Evolutionary conservation across 2,329 filamentous ascomycete species (phyloP).

Genomic region (Talaromyces sp.): DNA sequence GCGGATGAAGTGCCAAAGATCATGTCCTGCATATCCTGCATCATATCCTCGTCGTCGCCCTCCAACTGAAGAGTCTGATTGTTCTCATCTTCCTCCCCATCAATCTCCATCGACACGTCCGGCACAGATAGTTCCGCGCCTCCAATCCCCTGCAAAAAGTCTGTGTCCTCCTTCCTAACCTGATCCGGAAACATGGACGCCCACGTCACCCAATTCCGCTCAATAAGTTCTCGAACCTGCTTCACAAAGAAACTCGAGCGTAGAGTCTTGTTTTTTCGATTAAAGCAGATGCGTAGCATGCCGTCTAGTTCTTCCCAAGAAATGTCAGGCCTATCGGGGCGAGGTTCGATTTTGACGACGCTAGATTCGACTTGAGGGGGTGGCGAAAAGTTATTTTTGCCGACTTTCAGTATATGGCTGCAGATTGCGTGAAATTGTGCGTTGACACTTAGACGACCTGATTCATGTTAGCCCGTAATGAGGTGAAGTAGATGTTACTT

Average conservation of each 20-base stretch:
- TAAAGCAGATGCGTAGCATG: constrained; percentile 75
- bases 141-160: constrained; percentile 30
- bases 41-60: constrained; percentile 59
- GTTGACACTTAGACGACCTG: constrained; percentile 74
- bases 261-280: constrained; percentile 86
- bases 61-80: not conserved
- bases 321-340: constrained; percentile 79
- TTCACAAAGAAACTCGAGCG: constrained; percentile 75
- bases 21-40: constrained; percentile 19
- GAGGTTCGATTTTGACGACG: constrained; percentile 85
- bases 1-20: constrained; percentile 36
- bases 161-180: constrained; percentile 15
- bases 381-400: constrained; percentile 93
- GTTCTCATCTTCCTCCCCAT: constrained; percentile 26
- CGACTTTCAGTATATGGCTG: constrained; percentile 56
- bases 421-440: constrained; percentile 86
- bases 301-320: constrained; percentile 96
- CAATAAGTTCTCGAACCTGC: constrained; percentile 17
- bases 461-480: not conserved
- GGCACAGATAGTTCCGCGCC: constrained; percentile 43
- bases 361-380: constrained; percentile 89
- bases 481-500: not conserved
- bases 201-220: constrained; percentile 19
- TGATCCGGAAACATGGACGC: constrained; percentile 18
- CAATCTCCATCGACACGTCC: constrained; percentile 12